These are phyloP conservation scores for Cryptosporidium sp. DNA, from an alignment of 169 alveolate genomes.

Conservation along the genomic window DNA sequence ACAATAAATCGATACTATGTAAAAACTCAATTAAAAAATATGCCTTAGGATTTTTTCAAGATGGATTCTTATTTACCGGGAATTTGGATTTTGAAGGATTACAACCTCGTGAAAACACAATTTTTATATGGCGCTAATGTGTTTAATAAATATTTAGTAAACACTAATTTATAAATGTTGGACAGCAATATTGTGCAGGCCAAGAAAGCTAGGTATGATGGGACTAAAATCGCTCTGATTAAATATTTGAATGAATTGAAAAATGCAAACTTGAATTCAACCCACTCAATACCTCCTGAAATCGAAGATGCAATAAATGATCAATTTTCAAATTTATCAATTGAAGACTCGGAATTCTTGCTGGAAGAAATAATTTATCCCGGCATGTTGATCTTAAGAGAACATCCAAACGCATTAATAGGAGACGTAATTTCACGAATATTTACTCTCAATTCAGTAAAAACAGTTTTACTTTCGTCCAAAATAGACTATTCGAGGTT, in stretches of 20 bases:
- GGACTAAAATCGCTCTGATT: background rate
- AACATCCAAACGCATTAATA: slow-evolving; percentile 47
- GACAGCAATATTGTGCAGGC: background rate
- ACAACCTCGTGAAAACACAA: slow-evolving; percentile 6
- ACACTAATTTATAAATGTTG: background rate
- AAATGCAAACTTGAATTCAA: slow-evolving; percentile 1
- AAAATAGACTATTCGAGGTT: background rate
- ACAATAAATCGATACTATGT: background rate
- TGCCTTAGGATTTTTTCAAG: background rate
- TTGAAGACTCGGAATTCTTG: slow-evolving; percentile 8
- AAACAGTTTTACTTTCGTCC: slow-evolving; percentile 8
- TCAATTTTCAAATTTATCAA: slow-evolving; percentile 22
- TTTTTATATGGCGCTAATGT: background rate
- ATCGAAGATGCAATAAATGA: slow-evolving; percentile 24
- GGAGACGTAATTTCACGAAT: slow-evolving; percentile 27
- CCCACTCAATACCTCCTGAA: slow-evolving; percentile 33
- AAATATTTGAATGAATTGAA: slow-evolving; percentile 17
- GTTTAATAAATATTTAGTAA: background rate
- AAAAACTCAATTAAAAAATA: background rate
- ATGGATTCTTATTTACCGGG: slow-evolving; percentile 17
- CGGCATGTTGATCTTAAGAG: background rate
- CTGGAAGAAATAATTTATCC: slow-evolving; percentile 25
- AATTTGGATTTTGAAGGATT: slow-evolving; percentile 8
- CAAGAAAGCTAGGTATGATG: slow-evolving; percentile 4
- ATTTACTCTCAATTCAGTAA: background rate